Percentiles rank a stretch among this genome's conserved stretches.
Evolutionary conservation across 2,329 filamentous ascomycete species (phyloP).

Genomic region (Fusarium equiseti): DNA sequence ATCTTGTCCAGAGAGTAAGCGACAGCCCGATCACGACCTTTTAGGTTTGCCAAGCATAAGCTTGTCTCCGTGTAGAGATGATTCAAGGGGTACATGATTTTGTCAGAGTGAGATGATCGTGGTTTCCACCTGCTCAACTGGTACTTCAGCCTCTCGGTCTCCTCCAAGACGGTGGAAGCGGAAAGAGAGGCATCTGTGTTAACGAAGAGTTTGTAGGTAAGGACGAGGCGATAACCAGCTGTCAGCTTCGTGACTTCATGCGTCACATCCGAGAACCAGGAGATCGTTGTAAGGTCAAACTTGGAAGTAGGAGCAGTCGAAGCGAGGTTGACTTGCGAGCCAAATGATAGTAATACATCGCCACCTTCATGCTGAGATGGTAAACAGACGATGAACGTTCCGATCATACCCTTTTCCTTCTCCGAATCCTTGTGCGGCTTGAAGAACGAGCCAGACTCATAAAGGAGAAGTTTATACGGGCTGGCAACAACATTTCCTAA

Average conservation of each 20-base stretch:
- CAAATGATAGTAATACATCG: conserved; percentile 19
- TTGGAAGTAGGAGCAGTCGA: conserved; percentile 20
- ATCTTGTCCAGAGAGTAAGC: not conserved
- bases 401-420: conserved; percentile 16
- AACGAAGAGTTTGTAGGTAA: conserved; percentile 30
- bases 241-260: conserved; percentile 11
- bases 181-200: not conserved
- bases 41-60: conserved; percentile 21
- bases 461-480: conserved; percentile 27
- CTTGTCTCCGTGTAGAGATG: conserved; percentile 24
- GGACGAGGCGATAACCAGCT: conserved; percentile 28
- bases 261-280: conserved; percentile 30
- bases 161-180: not conserved
- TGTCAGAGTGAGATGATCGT: not conserved
- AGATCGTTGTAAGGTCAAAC: conserved; percentile 26
- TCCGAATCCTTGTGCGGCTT: conserved; percentile 21
- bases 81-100: conserved; percentile 19
- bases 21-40: conserved; percentile 23
- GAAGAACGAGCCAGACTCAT: conserved; percentile 32
- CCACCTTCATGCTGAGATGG: conserved; percentile 27
- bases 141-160: conserved; percentile 3
- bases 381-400: conserved; percentile 21
- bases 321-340: not conserved
- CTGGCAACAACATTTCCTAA: not conserved
- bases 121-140: conserved; percentile 8